A percentile compares a stretch with the other conserved stretches of the same genome.
Conservation (phyloP, 2,329 filamentous ascomycete species). For the Aspergillus fumigatus region DNA sequence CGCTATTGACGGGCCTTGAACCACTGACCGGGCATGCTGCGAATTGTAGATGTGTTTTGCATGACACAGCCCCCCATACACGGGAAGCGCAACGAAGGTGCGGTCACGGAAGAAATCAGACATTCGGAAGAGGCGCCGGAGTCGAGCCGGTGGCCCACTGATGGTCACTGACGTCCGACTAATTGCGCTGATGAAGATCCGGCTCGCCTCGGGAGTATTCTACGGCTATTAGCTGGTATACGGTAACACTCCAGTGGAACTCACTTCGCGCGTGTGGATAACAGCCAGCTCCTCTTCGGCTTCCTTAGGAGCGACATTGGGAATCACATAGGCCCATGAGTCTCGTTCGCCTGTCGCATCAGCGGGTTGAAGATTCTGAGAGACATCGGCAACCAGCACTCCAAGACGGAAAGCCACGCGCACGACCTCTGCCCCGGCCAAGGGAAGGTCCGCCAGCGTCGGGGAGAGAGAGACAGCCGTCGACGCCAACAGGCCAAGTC, state of each 20-base stretch:
- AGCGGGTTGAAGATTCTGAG: no score
- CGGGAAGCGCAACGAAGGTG: slow-evolving; percentile 15
- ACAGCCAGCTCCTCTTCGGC: no score
- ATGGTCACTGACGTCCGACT: slow-evolving; percentile 8
- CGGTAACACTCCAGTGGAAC: no score
- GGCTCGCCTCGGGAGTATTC: no score
- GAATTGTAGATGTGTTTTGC: slow-evolving; percentile 46
- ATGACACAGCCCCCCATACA: slow-evolving; percentile 28
- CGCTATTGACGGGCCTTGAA: background rate
- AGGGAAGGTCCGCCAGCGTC: slow-evolving; percentile 36
- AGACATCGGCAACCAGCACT: slow-evolving; percentile 20
- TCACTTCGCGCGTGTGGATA: no score
- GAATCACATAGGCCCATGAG: no score
- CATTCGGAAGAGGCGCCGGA: slow-evolving; percentile 18
- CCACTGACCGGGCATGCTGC: slow-evolving; percentile 10
- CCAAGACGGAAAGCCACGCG: slow-evolving; percentile 47
- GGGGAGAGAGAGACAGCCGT: slow-evolving; percentile 41
- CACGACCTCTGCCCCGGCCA: slow-evolving; percentile 39
- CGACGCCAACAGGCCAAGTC: slow-evolving; percentile 43
- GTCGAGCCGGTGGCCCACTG: slow-evolving; percentile 22
- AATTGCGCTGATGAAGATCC: no score
- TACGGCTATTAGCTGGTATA: no score
- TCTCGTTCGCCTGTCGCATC: no score
- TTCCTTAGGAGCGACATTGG: no score
- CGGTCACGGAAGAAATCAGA: slow-evolving; percentile 19